These are phyloP conservation scores for Lagenidium giganteum DNA, from an alignment of 352 stramenopile species.

Conservation along the genomic window DNA sequence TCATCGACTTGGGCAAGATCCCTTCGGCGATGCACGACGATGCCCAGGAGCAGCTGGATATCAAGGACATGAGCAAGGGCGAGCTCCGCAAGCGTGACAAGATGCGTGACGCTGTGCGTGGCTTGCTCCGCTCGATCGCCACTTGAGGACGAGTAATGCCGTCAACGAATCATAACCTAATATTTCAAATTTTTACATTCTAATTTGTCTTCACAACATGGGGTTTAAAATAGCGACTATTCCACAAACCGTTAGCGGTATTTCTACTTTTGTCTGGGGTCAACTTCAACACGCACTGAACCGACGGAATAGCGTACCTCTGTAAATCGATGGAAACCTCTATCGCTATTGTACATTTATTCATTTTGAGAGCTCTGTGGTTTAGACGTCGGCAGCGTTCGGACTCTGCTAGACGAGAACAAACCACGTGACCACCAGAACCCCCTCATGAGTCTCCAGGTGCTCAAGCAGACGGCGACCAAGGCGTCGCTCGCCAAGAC, in stretches of 20 bases:
- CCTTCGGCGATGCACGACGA: not conserved
- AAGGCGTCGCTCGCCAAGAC: conserved; percentile 6
- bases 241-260: too few species aligned
- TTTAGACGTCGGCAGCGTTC: not conserved
- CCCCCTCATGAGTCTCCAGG: conserved; percentile 17
- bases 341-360: not conserved
- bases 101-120: conserved; percentile 14
- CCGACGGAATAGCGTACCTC: not conserved
- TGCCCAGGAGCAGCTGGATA: not conserved
- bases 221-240: too few species aligned
- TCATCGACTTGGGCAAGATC: conserved; percentile 5
- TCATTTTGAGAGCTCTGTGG: not conserved
- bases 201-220: too few species aligned
- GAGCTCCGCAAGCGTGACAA: conserved; percentile 21
- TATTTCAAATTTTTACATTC: too few species aligned
- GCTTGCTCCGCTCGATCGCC: conserved; percentile 8
- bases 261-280: too few species aligned
- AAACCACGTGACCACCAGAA: conserved; percentile 6
- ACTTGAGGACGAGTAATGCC: too few species aligned
- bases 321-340: not conserved
- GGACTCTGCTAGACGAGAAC: not conserved
- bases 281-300: too few species aligned
- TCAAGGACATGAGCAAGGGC: not conserved
- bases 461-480: conserved; percentile 7
- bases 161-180: too few species aligned